Evolutionary conservation across 345 rosid species (phyloP).

Genomic region (Triadica sebifera): DNA sequence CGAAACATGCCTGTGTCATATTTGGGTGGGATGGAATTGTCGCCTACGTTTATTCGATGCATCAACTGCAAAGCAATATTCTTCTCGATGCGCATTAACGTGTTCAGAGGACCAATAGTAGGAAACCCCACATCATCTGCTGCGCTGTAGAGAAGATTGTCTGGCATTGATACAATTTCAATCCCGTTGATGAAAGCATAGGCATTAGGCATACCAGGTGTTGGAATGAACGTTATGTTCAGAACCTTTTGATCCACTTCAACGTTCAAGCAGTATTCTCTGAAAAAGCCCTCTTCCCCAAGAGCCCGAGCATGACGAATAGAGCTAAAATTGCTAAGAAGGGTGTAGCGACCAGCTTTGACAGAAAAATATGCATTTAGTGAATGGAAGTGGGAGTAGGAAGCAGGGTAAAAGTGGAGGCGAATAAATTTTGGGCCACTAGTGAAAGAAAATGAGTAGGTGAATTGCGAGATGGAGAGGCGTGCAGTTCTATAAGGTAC

Average conservation of each 20-base stretch:
- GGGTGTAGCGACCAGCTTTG: conserved; percentile 17
- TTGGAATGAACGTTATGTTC: conserved; percentile 38
- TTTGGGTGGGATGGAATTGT: fast-evolving
- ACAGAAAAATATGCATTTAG: conserved; percentile 25
- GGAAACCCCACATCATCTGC: background rate
- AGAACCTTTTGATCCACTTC: conserved; percentile 6
- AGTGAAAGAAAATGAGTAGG: conserved; percentile 23
- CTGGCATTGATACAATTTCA: conserved; percentile 40
- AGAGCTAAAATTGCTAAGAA: conserved; percentile 33
- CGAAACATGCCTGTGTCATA: conserved; percentile 36
- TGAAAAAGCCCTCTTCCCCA: background rate
- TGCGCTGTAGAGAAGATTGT: conserved; percentile 23
- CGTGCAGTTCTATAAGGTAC: conserved; percentile 29
- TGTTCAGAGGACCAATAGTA: conserved; percentile 18
- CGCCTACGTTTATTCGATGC: conserved; percentile 37
- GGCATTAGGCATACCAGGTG: conserved; percentile 1
- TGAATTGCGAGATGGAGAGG: conserved; percentile 26
- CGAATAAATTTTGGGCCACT: conserved; percentile 30
- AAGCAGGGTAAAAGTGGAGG: conserved; percentile 21
- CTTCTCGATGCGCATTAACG: background rate
- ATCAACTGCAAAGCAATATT: conserved; percentile 24
- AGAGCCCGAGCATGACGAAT: background rate
- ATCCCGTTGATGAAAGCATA: conserved; percentile 42
- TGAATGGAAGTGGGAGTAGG: conserved; percentile 5
- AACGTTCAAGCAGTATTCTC: conserved; percentile 8